phyloP scores from a whole-genome alignment of 495 filamentous ascomycete species.

The Talaromyces wortmannii region DNA sequence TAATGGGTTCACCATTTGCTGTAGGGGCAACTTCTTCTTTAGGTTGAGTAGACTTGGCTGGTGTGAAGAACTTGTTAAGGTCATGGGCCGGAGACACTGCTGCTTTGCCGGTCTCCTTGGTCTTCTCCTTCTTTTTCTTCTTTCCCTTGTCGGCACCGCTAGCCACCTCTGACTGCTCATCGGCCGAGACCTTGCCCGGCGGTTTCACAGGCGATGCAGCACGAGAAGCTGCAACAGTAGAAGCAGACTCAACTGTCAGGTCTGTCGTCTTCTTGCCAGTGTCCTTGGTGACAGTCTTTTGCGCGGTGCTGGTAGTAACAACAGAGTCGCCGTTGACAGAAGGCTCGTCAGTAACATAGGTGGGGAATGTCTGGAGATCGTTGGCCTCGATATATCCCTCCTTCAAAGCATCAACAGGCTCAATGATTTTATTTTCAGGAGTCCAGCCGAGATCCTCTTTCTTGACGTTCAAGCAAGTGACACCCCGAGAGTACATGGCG shows the following conservation, averaged over 20 bases:
- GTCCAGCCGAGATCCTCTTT: conserved; percentile 87
- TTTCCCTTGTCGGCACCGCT: conserved; percentile 40
- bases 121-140: conserved; percentile 57
- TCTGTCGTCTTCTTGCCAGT: conserved; percentile 32
- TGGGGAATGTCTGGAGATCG: conserved; percentile 40
- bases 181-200: conserved; percentile 31
- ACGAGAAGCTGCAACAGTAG: conserved; percentile 26
- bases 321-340: conserved; percentile 42
- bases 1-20: not conserved
- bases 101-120: conserved; percentile 27
- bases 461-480: conserved; percentile 77
- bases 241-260: conserved; percentile 13
- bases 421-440: conserved; percentile 73
- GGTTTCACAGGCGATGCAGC: conserved; percentile 37
- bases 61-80: conserved; percentile 2
- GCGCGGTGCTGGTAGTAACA: conserved; percentile 17
- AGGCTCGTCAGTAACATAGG: conserved; percentile 36
- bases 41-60: conserved; percentile 1
- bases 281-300: conserved; percentile 28
- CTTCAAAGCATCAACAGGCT: conserved; percentile 65
- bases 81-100: conserved; percentile 12
- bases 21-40: not conserved
- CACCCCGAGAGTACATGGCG: conserved; percentile 93
- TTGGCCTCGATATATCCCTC: conserved; percentile 50
- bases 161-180: conserved; percentile 31